Conservation (phyloP, 495 filamentous ascomycete genomes). For the Aspergillus baeticus region DNA sequence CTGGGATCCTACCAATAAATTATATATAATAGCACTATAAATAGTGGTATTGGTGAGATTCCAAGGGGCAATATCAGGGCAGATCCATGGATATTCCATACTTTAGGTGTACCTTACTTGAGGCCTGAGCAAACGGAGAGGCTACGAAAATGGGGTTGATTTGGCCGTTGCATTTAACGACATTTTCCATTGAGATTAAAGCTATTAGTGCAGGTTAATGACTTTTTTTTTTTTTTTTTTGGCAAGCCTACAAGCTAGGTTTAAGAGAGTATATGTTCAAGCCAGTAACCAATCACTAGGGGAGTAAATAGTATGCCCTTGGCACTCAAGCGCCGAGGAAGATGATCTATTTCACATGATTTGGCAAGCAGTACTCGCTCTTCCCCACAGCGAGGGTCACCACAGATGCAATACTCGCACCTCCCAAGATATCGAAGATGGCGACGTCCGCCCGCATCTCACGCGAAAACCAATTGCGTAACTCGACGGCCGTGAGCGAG, state of each 20-base stretch:
- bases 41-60: too few relatives aligned
- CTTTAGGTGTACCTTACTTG: too few relatives aligned
- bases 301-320: neutral
- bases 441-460: neutral
- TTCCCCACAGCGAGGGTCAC: neutral
- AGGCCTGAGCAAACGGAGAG: too few relatives aligned
- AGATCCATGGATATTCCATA: too few relatives aligned
- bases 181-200: too few relatives aligned
- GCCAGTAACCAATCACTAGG: neutral
- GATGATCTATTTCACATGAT: neutral
- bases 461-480: neutral
- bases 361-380: neutral
- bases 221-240: too few relatives aligned
- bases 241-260: neutral
- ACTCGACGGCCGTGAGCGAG: neutral
- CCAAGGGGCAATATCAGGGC: too few relatives aligned
- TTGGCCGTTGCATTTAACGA: too few relatives aligned
- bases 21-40: too few relatives aligned
- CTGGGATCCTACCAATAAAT: too few relatives aligned
- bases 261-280: neutral
- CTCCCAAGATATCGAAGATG: slow-evolving; percentile 4
- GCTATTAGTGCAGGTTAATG: too few relatives aligned
- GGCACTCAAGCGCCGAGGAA: neutral
- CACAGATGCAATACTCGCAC: neutral
- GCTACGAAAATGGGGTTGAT: too few relatives aligned